Percentiles rank a stretch among this genome's conserved stretches.
Evolutionary conservation across 2,329 filamentous ascomycete genomes (phyloP).

Genomic region (Sporothrix brunneoviolacea): DNA sequence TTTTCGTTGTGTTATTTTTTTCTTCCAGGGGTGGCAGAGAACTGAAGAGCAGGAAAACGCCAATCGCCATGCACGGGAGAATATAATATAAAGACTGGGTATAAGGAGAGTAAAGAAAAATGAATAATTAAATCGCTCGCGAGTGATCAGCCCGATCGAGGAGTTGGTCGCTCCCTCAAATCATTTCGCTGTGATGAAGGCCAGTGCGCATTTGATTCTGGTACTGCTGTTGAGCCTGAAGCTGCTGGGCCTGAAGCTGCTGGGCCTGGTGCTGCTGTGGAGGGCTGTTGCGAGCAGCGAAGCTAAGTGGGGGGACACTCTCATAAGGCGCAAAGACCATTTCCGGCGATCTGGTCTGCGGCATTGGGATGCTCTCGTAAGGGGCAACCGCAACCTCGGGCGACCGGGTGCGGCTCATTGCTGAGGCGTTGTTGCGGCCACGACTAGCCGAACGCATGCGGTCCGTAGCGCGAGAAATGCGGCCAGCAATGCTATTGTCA

Average conservation of each 20-base stretch:
- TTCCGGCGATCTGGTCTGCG: constrained; percentile 31
- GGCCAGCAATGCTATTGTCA: constrained; percentile 43
- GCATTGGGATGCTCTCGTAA: constrained; percentile 33
- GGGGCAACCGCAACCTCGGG: constrained; percentile 29
- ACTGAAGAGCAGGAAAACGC: constrained; percentile 26
- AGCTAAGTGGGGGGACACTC: constrained; percentile 33
- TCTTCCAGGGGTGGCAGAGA: background rate
- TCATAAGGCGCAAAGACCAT: constrained; percentile 34
- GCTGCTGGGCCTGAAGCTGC: constrained; percentile 29
- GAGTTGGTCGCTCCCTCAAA: constrained; percentile 30
- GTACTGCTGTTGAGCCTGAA: constrained; percentile 21
- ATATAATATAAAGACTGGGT: constrained; percentile 5
- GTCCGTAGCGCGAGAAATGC: constrained; percentile 52
- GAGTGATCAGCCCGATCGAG: too few relatives aligned
- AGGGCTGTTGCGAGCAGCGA: constrained; percentile 26
- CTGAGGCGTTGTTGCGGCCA: constrained; percentile 39
- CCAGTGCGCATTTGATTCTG: constrained; percentile 41
- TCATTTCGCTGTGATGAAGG: constrained; percentile 49
- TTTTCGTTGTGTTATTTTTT: background rate
- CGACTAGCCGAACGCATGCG: constrained; percentile 55
- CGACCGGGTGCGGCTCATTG: constrained; percentile 30
- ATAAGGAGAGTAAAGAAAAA: constrained; percentile 7
- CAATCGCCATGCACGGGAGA: constrained; percentile 29
- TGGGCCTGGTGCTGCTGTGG: constrained; percentile 28
- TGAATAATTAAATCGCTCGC: constrained; percentile 5